Conservation (phyloP, 2,329 filamentous ascomycete genomes). For the Dendrostoma leiphaemia region DNA sequence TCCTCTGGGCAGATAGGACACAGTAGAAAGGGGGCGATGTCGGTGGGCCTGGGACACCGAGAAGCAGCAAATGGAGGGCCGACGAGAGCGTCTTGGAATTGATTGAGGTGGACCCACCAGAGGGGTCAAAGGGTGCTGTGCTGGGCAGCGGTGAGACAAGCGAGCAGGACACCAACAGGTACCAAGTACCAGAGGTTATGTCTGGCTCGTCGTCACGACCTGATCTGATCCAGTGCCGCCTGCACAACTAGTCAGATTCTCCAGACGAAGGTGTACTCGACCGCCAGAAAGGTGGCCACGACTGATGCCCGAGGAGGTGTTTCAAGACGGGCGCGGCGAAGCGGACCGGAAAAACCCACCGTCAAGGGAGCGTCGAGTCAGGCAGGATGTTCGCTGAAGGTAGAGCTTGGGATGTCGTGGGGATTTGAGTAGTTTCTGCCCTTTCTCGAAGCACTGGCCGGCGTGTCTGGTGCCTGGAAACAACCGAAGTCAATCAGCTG, state of each 20-base stretch:
- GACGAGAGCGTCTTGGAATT: not conserved
- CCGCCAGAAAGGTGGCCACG: too few species aligned
- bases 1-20: slow-evolving; percentile 4
- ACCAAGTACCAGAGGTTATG: not conserved
- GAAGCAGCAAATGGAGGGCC: slow-evolving; percentile 13
- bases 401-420: not conserved
- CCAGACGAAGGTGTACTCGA: not conserved
- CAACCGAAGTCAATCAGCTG: slow-evolving; percentile 4
- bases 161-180: slow-evolving; percentile 2
- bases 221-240: not conserved
- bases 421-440: too few species aligned
- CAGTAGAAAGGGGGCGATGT: slow-evolving; percentile 14
- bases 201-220: not conserved
- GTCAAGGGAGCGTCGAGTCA: slow-evolving; percentile 1
- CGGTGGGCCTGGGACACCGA: slow-evolving; percentile 8
- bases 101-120: slow-evolving; percentile 10
- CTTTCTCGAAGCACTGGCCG: not conserved
- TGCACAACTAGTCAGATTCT: not conserved
- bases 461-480: not conserved
- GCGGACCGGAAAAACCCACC: too few species aligned
- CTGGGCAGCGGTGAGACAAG: slow-evolving; percentile 16
- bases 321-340: too few species aligned
- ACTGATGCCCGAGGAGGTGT: too few species aligned
- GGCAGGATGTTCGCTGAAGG: not conserved
- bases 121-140: slow-evolving; percentile 1